phyloP scores from a whole-genome alignment of 495 filamentous ascomycete genomes.

The Saxophila tyrrhenica region DNA sequence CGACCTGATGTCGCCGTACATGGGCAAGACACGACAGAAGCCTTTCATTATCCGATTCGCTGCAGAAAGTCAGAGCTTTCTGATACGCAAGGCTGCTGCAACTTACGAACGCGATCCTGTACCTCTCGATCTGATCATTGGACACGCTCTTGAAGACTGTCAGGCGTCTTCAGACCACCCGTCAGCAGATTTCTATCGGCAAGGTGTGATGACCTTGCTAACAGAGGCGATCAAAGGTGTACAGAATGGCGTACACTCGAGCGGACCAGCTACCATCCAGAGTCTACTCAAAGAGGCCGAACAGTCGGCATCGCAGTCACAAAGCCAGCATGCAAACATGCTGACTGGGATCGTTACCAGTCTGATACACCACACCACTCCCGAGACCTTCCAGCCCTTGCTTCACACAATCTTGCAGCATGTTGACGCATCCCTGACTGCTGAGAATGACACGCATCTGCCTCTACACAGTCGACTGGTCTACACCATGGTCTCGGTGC shows the following conservation, averaged over 20 bases:
- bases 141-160: constrained; percentile 58
- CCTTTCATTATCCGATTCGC: constrained; percentile 79
- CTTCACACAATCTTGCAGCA: constrained; percentile 22
- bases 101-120: constrained; percentile 56
- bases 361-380: constrained; percentile 67
- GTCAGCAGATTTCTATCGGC: constrained; percentile 52
- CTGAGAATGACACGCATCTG: not conserved
- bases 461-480: constrained; percentile 48
- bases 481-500: constrained; percentile 56
- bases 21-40: constrained; percentile 73
- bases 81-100: constrained; percentile 76
- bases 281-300: constrained; percentile 38
- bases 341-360: constrained; percentile 63
- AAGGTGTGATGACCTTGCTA: constrained; percentile 84
- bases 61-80: constrained; percentile 87
- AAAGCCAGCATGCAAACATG: constrained; percentile 35
- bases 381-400: constrained; percentile 55
- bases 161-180: constrained; percentile 22
- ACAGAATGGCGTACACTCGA: constrained; percentile 69
- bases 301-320: not conserved
- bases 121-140: constrained; percentile 56
- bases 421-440: not conserved
- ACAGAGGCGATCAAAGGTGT: constrained; percentile 78
- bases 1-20: constrained; percentile 68
- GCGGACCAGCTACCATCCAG: constrained; percentile 55